Evolutionary conservation across 805 yeast genomes (phyloP), one percentile per base, ranked within the genome.

Genomic region (Candida dajiaensis): DNA sequence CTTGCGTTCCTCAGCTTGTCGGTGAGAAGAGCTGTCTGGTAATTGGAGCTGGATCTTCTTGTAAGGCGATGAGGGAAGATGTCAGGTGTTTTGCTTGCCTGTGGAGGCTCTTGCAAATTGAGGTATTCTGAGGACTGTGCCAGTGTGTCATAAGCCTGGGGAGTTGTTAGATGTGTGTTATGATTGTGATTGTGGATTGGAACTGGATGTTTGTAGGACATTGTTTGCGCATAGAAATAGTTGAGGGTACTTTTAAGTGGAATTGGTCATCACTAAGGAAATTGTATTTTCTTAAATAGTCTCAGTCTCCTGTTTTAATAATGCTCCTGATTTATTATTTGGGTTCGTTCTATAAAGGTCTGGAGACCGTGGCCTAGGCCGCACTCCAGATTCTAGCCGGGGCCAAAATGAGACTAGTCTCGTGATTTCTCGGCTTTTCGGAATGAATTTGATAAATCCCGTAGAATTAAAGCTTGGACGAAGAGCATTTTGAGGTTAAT

Each of bases 81-180:
- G 19, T 51, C 55, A 1, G 56, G 55, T 4, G 58, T 54, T 33
- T 49, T 38, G 13, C 49, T 28, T 0, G 58, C 50, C 26, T 45
- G 43, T 28, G 57, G 57, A 7, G 55, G 50, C 4, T 43, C 48
- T 4, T 41, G 20, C 16, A 46, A 29, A 38, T 43, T 38, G 9
- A 50, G 12, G 21, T 36, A 48, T 13, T 50, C 51, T 18, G 53
- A 44, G 5, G 50, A 47, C 7, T 28, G 38, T n/a, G 37, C 41
- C 20, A n/a, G 3, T 8, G 36, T 8, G 36, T 18, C 20, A 12
- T n/a, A n/a, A 16, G 12, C 20, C 11, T 33, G 20, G 4, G 21
- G 39, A 13, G 26, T 16, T 6, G n/a, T 36, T 39, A 35, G 35
- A 18, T 41, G 38, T 15, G 13, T 4, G 37, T 28, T 36, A 31